A percentile compares a stretch with the other conserved stretches of the same genome.
Conservation (phyloP, 2,329 filamentous ascomycete genomes). For the Mariannaea elegans region DNA sequence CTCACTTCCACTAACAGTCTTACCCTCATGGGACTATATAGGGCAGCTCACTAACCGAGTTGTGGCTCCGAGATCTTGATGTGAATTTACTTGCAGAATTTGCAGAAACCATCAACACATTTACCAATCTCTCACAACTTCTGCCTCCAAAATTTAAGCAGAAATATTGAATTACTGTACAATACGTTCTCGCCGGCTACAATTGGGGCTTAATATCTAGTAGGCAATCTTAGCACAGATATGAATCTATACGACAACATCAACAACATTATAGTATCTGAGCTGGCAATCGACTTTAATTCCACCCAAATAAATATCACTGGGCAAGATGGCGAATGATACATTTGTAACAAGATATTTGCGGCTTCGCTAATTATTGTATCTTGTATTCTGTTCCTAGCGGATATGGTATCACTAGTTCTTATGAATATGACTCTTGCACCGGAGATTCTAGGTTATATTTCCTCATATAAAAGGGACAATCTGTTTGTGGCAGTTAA, state of each 20-base stretch:
- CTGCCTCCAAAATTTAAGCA: neutral
- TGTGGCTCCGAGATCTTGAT: neutral
- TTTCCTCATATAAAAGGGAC: conserved; percentile 6
- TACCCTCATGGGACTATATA: neutral
- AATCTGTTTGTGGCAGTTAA: neutral
- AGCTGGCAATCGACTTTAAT: neutral
- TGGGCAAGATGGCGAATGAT: neutral
- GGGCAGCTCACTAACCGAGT: conserved; percentile 1
- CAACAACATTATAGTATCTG: neutral
- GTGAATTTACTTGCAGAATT: neutral
- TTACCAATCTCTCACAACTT: neutral
- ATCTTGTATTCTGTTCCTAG: neutral
- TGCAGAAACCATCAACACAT: neutral
- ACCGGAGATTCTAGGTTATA: conserved; percentile 8
- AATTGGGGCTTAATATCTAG: neutral
- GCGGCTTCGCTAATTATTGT: neutral
- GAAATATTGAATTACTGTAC: neutral
- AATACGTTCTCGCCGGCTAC: conserved; percentile 2
- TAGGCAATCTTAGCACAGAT: neutral
- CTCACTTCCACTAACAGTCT: neutral
- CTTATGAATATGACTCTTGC: conserved; percentile 9
- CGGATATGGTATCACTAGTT: neutral
- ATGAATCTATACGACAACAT: neutral
- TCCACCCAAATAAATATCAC: neutral
- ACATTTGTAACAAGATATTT: neutral